These are phyloP conservation scores for Sanguinoderma infundibulare DNA, from an alignment of 1,284 basidiomycete species.

Conservation along the genomic window DNA sequence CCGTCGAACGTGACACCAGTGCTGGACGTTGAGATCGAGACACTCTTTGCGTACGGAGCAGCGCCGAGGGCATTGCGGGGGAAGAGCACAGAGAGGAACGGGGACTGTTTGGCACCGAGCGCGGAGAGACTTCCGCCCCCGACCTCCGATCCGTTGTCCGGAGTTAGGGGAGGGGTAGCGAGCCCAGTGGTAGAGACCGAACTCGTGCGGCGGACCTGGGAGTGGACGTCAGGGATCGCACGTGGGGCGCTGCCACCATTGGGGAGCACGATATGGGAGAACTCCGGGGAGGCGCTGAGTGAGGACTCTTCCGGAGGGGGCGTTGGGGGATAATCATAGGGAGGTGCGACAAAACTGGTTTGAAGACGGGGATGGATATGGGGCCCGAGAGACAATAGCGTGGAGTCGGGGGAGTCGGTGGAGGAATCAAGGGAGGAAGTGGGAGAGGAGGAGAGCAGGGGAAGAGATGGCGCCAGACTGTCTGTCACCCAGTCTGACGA, in stretches of 20 bases:
- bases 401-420: constrained; percentile 37
- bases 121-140: constrained; percentile 34
- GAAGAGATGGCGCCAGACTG: constrained; percentile 71
- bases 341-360: constrained; percentile 40
- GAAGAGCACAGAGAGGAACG: constrained; percentile 78
- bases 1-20: constrained; percentile 74
- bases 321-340: constrained; percentile 37
- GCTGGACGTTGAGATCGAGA: constrained; percentile 70
- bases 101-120: constrained; percentile 47
- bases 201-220: constrained; percentile 1
- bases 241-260: constrained; percentile 44
- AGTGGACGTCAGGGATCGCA: constrained; percentile 45
- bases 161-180: constrained; percentile 69
- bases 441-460: constrained; percentile 44
- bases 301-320: constrained; percentile 30
- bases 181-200: constrained; percentile 29
- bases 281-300: constrained; percentile 21
- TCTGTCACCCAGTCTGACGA: constrained; percentile 92
- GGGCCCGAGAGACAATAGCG: constrained; percentile 35
- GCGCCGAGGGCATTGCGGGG: constrained; percentile 68
- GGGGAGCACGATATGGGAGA: constrained; percentile 22
- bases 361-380: constrained; percentile 15
- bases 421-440: constrained; percentile 41
- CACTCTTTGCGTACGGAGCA: constrained; percentile 71
- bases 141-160: constrained; percentile 45